Conservation (phyloP, 2,329 filamentous ascomycete genomes). For the Didymosphaeria variabile region DNA sequence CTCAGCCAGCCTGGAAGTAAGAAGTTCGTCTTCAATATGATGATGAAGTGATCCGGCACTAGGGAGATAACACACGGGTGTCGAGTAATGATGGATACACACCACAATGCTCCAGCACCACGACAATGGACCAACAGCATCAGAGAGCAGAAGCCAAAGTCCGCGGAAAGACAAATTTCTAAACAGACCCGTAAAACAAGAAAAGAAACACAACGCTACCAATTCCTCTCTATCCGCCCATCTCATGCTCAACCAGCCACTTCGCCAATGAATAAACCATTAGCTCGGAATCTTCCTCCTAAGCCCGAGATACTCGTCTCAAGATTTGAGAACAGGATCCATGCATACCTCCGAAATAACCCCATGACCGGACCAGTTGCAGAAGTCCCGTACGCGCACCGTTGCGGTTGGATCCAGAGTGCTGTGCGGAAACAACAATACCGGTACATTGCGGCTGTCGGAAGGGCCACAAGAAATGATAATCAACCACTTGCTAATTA, state of each 20-base stretch:
- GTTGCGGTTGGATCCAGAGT: not conserved
- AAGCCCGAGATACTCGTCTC: not conserved
- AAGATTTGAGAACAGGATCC: not conserved
- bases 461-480: too few species aligned
- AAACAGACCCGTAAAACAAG: not conserved
- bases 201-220: not conserved
- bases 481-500: too few species aligned
- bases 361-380: not conserved
- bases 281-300: not conserved
- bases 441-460: too few species aligned
- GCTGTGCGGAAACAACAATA: not conserved
- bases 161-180: not conserved
- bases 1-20: too few species aligned
- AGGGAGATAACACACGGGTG: not conserved
- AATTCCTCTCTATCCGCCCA: not conserved
- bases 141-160: not conserved
- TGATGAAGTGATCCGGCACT: too few species aligned
- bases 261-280: not conserved
- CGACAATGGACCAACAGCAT: not conserved
- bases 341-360: too few species aligned
- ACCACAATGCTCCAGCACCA: not conserved
- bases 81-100: too few species aligned
- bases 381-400: not conserved
- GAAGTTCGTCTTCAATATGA: too few species aligned
- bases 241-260: not conserved